Evolutionary conservation across 768 basidiomycete genomes (phyloP), one percentile per base, ranked within the genome.

Genomic region (Dendrothele bispora): DNA sequence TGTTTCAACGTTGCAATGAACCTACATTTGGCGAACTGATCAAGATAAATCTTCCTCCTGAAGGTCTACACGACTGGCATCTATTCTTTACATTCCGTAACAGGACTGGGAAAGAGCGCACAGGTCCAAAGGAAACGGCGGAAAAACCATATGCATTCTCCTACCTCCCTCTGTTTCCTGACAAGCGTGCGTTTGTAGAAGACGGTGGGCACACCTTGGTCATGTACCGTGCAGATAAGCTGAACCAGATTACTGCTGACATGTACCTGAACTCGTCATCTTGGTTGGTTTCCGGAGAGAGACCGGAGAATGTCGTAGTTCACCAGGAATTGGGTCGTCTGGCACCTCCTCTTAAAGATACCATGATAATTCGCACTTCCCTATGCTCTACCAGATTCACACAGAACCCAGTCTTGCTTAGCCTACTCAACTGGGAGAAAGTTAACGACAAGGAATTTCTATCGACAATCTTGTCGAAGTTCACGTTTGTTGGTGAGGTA

Each of bases 11-110:
- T 28, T 95, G 88, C 61, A 88, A 83, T 52, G 83, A 87, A 55
- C 95, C 95, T 1, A 95, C 91, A 1, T 98, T 85, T 62, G 91
- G 91, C 28, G 95, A 98, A 66, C 79, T 98, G 39, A 78, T 98
- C 67, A 98, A 98, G 65, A 71, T 98, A 14, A 77, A 82, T 51
- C 66, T 98, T 7, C 87, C 91, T 18, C 67, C 74, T 11, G 73
- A 83, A 7, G 78, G 80, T 7, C 75, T 85, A 30, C 83, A 84
- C 2, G 77, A 82, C 34, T 94, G 90, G 82, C 95, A 98, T 61
- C 68, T 98, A 12, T 98, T 95, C 76, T 90, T 98, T 70, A 91
- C 91, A 1, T 95, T 98, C 68, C 82, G 90, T 32, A 86, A 91
- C 60, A 85, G 86, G 29, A 70, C 69, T 36, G 77, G 75, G 11